phyloP scores from a whole-genome alignment of 805 yeast genomes.

The Candida berthetii region DNA sequence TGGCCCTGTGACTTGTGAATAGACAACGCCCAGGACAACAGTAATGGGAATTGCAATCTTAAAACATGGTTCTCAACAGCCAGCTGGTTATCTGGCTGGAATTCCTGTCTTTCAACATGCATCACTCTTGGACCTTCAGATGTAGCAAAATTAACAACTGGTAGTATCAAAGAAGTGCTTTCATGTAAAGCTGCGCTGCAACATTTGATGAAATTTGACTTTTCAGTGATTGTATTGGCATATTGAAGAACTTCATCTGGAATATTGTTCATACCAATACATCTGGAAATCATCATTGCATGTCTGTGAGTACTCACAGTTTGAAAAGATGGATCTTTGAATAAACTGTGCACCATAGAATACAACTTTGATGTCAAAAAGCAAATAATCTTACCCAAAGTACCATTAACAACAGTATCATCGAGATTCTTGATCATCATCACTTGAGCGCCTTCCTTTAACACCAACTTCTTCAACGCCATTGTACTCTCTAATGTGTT shows the following conservation, averaged over 20 bases:
- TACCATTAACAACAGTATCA: conserved; percentile 79
- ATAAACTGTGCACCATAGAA: conserved; percentile 15
- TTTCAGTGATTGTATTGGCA: conserved; percentile 11
- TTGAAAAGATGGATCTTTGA: conserved; percentile 5
- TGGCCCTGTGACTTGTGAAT: conserved; percentile 87
- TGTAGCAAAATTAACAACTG: conserved; percentile 27
- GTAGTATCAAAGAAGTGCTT: conserved; percentile 15
- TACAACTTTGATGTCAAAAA: conserved; percentile 25
- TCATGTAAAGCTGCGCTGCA: conserved; percentile 14
- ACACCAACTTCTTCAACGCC: conserved; percentile 57
- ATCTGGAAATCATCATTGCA: conserved; percentile 25
- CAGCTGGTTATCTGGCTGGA: conserved; percentile 28
- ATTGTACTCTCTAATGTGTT: conserved; percentile 49
- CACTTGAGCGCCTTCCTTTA: conserved; percentile 89
- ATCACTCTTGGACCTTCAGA: conserved; percentile 20
- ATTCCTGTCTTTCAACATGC: conserved; percentile 32
- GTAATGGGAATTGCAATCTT: conserved; percentile 60
- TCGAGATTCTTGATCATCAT: conserved; percentile 86
- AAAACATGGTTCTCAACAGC: conserved; percentile 29
- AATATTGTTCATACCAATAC: conserved; percentile 18
- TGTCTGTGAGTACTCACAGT: conserved; percentile 13
- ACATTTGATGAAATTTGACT: conserved; percentile 10
- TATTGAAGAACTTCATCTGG: conserved; percentile 22
- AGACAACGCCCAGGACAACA: conserved; percentile 78
- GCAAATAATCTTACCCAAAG: conserved; percentile 66